Conservation (phyloP, 2,329 filamentous ascomycete species). For the Talaromyces islandicus region DNA sequence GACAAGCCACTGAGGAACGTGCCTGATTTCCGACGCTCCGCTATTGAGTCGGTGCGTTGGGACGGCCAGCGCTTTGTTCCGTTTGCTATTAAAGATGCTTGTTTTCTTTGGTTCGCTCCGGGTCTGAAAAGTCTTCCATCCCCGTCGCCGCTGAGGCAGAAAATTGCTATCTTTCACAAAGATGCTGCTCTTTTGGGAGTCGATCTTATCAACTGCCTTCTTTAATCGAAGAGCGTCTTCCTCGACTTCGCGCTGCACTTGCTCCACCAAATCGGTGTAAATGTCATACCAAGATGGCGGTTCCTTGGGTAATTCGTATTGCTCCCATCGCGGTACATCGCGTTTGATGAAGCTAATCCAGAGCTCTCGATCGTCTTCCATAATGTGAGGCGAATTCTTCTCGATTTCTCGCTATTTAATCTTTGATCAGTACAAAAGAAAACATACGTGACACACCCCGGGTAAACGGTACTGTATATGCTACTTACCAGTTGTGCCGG, state of each 20-base stretch:
- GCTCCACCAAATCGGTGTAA: slow-evolving; percentile 62
- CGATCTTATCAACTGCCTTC: slow-evolving; percentile 52
- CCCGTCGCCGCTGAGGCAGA: slow-evolving; percentile 2
- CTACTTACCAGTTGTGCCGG: slow-evolving; percentile 63
- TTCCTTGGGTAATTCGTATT: slow-evolving; percentile 60
- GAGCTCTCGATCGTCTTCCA: slow-evolving; percentile 61
- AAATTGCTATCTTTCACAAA: slow-evolving; percentile 3
- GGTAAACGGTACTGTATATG: background rate
- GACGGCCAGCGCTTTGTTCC: slow-evolving; percentile 29
- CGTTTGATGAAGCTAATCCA: slow-evolving; percentile 75
- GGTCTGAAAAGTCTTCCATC: slow-evolving; percentile 11
- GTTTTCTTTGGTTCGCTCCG: slow-evolving; percentile 23
- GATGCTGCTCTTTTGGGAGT: slow-evolving; percentile 48
- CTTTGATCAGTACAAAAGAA: background rate
- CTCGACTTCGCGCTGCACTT: slow-evolving; percentile 52
- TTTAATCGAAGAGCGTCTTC: slow-evolving; percentile 55
- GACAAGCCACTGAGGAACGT: slow-evolving; percentile 36
- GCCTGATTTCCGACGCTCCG: slow-evolving; percentile 30
- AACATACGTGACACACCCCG: background rate
- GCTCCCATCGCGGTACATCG: slow-evolving; percentile 65
- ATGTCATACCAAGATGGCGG: slow-evolving; percentile 70
- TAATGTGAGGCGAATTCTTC: slow-evolving; percentile 67
- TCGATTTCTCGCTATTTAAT: slow-evolving; percentile 55
- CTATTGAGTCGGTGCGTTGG: slow-evolving; percentile 38
- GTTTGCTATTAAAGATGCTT: slow-evolving; percentile 29